Evolutionary conservation across 2,329 filamentous ascomycete species (phyloP).

Genomic region (Aspergillus piperis): DNA sequence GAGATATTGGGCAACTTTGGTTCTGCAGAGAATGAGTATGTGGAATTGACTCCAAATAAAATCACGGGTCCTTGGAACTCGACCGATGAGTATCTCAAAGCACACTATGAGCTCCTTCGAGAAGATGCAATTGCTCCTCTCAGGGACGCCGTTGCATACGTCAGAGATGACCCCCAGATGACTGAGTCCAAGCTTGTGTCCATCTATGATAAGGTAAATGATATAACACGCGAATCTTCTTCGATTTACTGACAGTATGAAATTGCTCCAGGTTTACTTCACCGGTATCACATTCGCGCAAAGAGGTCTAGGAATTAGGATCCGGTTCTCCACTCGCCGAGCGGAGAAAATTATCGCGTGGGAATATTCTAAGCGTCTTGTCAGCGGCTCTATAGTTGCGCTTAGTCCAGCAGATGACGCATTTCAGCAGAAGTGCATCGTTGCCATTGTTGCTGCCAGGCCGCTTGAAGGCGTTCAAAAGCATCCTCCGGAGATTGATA

Average conservation of each 20-base stretch:
- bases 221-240: background rate
- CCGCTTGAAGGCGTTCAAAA: slow-evolving; percentile 63
- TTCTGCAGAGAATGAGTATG: slow-evolving; percentile 23
- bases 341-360: slow-evolving; percentile 69
- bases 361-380: slow-evolving; percentile 61
- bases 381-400: slow-evolving; percentile 57
- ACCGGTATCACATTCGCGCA: slow-evolving; percentile 64
- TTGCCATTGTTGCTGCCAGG: slow-evolving; percentile 73
- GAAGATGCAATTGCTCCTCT: slow-evolving; percentile 73
- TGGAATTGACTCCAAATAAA: slow-evolving; percentile 55
- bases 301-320: slow-evolving; percentile 64
- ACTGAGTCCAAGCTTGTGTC: slow-evolving; percentile 60
- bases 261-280: slow-evolving; percentile 60
- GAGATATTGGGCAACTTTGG: slow-evolving; percentile 39
- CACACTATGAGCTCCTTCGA: slow-evolving; percentile 73
- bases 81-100: slow-evolving; percentile 67
- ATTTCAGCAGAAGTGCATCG: slow-evolving; percentile 65
- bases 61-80: slow-evolving; percentile 59
- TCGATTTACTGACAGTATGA: background rate
- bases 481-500: slow-evolving; percentile 71
- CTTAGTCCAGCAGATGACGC: slow-evolving; percentile 57
- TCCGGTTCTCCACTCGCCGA: slow-evolving; percentile 70
- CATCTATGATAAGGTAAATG: slow-evolving; percentile 68
- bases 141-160: slow-evolving; percentile 63
- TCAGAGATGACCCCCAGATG: slow-evolving; percentile 56